Conservation (phyloP, 148 eudicot species). For the Fallopia convolvulus region DNA sequence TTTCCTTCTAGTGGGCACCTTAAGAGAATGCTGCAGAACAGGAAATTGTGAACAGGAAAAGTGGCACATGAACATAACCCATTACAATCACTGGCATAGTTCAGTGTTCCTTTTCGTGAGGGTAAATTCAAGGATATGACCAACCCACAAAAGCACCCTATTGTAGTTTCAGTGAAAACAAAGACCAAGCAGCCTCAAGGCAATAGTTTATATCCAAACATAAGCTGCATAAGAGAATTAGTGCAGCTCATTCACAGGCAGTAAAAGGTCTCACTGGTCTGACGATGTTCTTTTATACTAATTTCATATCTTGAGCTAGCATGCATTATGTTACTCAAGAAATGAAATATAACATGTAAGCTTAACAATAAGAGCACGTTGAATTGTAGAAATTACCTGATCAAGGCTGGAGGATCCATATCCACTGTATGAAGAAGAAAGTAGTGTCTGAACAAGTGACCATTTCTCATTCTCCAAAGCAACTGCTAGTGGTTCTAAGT, state of each 20-base stretch:
- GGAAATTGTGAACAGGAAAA: background rate
- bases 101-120: background rate
- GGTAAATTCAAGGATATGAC: background rate
- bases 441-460: conserved; percentile 88
- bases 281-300: background rate
- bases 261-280: background rate
- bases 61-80: background rate
- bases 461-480: conserved; percentile 92
- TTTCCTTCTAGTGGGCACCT: background rate
- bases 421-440: conserved; percentile 89
- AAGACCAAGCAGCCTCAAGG: background rate
- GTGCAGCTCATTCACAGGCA: background rate
- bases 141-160: background rate
- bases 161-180: background rate
- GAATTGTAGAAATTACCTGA: conserved; percentile 34
- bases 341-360: background rate
- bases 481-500: conserved; percentile 85
- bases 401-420: conserved; percentile 85
- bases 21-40: background rate
- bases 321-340: background rate
- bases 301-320: background rate
- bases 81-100: background rate
- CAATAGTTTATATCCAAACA: background rate
- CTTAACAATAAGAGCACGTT: background rate
- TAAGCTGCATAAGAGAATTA: background rate